Base-by-base conservation (phyloP, 2,329 filamentous ascomycete species). In the Colletotrichum sublineola region DNA sequence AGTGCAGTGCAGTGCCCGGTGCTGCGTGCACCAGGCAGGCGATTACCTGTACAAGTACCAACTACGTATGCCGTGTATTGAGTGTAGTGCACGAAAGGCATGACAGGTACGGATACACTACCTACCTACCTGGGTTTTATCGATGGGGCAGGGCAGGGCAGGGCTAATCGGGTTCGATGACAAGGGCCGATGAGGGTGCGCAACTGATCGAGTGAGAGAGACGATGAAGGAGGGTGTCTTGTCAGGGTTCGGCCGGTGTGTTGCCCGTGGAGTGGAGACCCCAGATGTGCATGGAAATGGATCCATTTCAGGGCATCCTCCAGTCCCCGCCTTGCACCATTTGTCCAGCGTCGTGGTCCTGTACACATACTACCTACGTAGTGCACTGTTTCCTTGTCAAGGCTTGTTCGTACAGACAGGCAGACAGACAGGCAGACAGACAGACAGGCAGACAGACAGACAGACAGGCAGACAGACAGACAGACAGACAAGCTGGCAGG, bases 71-170 rank as follows among this genome's bases (percentile, higher is more conserved):
- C 8, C 18, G 40, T 42, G 40, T 42, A 46, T 6, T 44, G 7
- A 7, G 42, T 44, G 14, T 15, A 24, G 24, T 24, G 24, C 24
- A 24, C 24, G 24, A 24, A 24, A 24, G 24, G 24, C 24, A 24
- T 1, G 24, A 24, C 24, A 24, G 24, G 24, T 24, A 24, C 24
- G 24, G 24, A 24, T 24, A 24, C 24, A 24, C 24, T 24, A 24
- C 24, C 24, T 24, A 24, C 24, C 24, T 24, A 24, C 24, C 24
- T 24, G 24, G 24, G 24, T 24, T 24, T 24, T 36, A 31, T 44
- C 31, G 56, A n/a, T n/a, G 40, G 63, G 68, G 33, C 36, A 71
- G 68, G 68, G 33, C 36, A 71, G 68, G 68, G 68, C 68, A 71
- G 52, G 68, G 69, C 68, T 63, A 57, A 62, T 67, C 63, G 24